These are phyloP conservation scores for Taiozyma onychis DNA, from an alignment of 1,139 yeast species.

Conservation along the genomic window DNA sequence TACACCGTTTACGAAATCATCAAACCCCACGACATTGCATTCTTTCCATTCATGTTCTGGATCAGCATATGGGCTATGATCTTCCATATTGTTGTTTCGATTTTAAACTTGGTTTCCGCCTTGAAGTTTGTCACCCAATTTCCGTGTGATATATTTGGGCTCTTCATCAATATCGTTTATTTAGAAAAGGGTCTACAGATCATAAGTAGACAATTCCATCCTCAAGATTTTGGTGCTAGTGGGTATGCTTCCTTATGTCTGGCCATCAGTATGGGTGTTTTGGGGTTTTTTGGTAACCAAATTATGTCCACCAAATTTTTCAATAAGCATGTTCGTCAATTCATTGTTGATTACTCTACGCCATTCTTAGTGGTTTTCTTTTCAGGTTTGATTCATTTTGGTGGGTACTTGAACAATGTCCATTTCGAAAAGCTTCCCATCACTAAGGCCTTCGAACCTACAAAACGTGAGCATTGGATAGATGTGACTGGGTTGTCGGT, in stretches of 20 bases:
- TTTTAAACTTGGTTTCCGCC: conserved; percentile 63
- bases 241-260: conserved; percentile 77
- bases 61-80: conserved; percentile 87
- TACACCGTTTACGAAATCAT: conserved; percentile 86
- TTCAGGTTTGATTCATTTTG: conserved; percentile 88
- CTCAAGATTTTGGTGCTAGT: conserved; percentile 36
- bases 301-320: conserved; percentile 61
- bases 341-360: conserved; percentile 81
- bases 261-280: conserved; percentile 65
- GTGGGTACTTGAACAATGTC: conserved; percentile 56
- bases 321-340: conserved; percentile 53
- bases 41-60: conserved; percentile 96
- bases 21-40: conserved; percentile 39
- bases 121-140: conserved; percentile 71
- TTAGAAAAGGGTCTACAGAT: conserved; percentile 88
- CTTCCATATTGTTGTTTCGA: conserved; percentile 69
- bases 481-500: conserved; percentile 64
- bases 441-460: conserved; percentile 73
- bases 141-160: conserved; percentile 92
- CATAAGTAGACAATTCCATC: conserved; percentile 59
- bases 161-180: conserved; percentile 86
- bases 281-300: conserved; percentile 61
- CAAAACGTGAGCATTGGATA: conserved; percentile 40
- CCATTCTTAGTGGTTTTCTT: conserved; percentile 82
- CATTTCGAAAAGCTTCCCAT: conserved; percentile 61